A percentile compares a stretch with the other conserved stretches of the same genome.
Evolutionary conservation across 257 asterid genomes (phyloP).

Genomic region (Capsicum pubescens): DNA sequence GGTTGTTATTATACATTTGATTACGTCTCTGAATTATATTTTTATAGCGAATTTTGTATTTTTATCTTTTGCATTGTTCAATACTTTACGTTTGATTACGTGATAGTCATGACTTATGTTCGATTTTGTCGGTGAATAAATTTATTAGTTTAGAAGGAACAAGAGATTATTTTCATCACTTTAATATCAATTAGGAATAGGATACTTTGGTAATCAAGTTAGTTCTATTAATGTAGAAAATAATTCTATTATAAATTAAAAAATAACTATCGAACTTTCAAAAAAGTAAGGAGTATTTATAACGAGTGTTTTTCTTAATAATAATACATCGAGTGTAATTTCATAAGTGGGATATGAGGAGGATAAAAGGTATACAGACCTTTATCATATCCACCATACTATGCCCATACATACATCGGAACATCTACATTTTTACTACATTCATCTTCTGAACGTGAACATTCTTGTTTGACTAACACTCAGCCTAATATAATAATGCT

Average conservation of each 20-base stretch:
- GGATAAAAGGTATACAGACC: no score
- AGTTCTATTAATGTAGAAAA: not conserved
- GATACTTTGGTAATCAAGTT: not conserved
- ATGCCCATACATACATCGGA: no score
- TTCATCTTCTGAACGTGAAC: no score
- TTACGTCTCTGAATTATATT: not conserved
- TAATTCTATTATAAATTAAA: no score
- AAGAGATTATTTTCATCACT: not conserved
- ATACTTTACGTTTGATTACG: not conserved
- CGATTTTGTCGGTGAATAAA: not conserved
- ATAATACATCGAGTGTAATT: no score
- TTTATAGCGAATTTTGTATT: not conserved
- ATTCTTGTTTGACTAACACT: no score
- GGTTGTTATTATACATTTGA: not conserved
- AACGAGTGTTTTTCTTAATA: not conserved
- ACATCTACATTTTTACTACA: no score
- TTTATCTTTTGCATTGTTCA: not conserved
- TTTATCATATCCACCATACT: no score
- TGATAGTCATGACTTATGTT: not conserved
- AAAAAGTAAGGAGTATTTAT: not conserved
- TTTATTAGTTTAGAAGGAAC: not conserved
- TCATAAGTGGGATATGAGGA: no score
- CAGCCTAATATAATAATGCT: no score
- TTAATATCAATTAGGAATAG: not conserved
- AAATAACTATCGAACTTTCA: not conserved